These are phyloP conservation scores for Metarhizium guizhouense DNA, from an alignment of 2,329 filamentous ascomycete species.

Conservation along the genomic window DNA sequence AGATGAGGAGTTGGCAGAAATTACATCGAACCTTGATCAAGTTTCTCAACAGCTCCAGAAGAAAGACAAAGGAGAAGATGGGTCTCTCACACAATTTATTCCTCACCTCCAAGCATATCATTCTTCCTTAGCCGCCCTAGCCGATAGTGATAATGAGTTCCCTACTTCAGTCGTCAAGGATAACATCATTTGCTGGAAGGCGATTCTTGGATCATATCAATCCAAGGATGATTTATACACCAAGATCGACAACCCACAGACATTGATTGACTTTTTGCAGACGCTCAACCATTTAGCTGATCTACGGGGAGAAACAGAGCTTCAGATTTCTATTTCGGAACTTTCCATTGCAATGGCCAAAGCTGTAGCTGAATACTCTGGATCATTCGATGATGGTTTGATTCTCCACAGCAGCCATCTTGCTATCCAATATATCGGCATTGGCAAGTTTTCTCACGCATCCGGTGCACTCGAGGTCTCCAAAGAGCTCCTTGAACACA, in stretches of 20 bases:
- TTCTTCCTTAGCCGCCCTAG: slow-evolving; percentile 34
- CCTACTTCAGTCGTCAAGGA: slow-evolving; percentile 22
- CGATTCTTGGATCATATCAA: slow-evolving; percentile 28
- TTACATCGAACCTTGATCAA: slow-evolving; percentile 31
- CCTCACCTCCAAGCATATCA: slow-evolving; percentile 39
- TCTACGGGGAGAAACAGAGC: slow-evolving; percentile 37
- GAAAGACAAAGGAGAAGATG: slow-evolving; percentile 35
- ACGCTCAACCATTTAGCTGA: slow-evolving; percentile 42
- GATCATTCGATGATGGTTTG: slow-evolving; percentile 28
- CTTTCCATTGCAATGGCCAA: slow-evolving; percentile 34
- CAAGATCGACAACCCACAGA: slow-evolving; percentile 39
- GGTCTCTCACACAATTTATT: slow-evolving; percentile 32
- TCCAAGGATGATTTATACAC: slow-evolving; percentile 32
- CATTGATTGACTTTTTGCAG: slow-evolving; percentile 39
- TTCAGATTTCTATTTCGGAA: slow-evolving; percentile 38
- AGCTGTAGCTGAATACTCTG: slow-evolving; percentile 18
- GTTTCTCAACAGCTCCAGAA: slow-evolving; percentile 25
- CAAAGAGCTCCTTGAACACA: slow-evolving; percentile 34
- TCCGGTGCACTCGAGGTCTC: slow-evolving; percentile 48
- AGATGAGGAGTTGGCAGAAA: slow-evolving; percentile 26
- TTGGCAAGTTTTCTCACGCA: slow-evolving; percentile 43
- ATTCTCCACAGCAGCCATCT: slow-evolving; percentile 38
- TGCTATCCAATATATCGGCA: slow-evolving; percentile 42
- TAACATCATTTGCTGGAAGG: slow-evolving; percentile 35
- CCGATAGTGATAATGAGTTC: slow-evolving; percentile 24